phyloP scores from a whole-genome alignment of 345 rosid species.

The Eucalyptus regnans region DNA sequence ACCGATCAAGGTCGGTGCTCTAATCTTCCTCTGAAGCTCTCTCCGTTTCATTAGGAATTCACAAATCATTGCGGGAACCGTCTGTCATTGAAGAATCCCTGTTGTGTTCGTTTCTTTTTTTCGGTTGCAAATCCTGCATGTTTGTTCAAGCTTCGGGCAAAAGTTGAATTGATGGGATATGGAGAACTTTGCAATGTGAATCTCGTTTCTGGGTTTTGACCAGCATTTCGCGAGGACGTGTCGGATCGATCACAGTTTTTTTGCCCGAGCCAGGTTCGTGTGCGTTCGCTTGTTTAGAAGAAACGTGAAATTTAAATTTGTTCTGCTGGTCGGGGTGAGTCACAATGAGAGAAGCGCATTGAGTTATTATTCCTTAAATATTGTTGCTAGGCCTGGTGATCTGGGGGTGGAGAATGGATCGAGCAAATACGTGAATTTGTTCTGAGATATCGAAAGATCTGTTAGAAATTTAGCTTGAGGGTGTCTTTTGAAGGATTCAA shows the following conservation, averaged over 20 bases:
- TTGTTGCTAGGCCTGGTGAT: neutral
- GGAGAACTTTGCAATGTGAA: neutral
- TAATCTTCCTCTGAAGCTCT: neutral
- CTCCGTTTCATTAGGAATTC: neutral
- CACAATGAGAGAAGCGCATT: neutral
- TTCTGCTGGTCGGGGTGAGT: neutral
- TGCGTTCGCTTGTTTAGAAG: neutral
- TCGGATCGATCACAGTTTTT: neutral
- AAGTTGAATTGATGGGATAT: neutral
- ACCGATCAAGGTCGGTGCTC: neutral
- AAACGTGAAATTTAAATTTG: neutral
- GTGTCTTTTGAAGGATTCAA: neutral
- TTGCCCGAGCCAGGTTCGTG: neutral
- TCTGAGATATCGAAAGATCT: neutral
- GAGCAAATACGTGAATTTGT: neutral
- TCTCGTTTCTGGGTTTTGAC: neutral
- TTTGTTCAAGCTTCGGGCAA: neutral
- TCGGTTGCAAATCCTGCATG: neutral
- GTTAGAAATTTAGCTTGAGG: neutral
- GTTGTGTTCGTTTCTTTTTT: neutral
- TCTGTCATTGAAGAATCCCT: neutral
- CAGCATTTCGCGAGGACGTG: neutral
- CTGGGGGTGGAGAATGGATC: neutral
- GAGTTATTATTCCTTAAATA: neutral
- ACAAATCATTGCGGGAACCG: neutral